phyloP scores from a whole-genome alignment of 768 basidiomycete genomes.

The Exidia glandulosa region DNA sequence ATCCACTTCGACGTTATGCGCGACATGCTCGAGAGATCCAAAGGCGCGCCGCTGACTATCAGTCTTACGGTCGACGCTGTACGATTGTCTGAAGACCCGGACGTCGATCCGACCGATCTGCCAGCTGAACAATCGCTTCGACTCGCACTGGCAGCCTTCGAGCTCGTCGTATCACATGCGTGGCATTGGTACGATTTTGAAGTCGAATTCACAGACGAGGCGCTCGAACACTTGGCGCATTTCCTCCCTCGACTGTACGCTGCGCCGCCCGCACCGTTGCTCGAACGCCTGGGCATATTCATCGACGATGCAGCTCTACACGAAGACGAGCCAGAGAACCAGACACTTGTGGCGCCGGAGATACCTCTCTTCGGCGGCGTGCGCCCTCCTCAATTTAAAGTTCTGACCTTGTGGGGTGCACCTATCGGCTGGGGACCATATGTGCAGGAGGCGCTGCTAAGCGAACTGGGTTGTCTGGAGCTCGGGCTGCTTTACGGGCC shows the following conservation, averaged over 20 bases:
- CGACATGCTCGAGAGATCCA: constrained; percentile 42
- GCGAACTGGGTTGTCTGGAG: neutral
- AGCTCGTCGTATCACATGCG: neutral
- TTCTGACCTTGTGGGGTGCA: neutral
- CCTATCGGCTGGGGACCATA: neutral
- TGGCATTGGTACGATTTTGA: neutral
- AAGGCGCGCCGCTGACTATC: constrained; percentile 43
- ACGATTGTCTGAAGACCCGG: constrained; percentile 14
- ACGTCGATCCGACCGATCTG: constrained; percentile 18
- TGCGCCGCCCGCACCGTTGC: constrained; percentile 8
- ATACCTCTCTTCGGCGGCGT: neutral
- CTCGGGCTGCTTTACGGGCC: neutral
- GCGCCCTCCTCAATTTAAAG: neutral
- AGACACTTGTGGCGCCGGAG: neutral
- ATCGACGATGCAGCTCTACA: neutral
- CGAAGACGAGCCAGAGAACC: neutral
- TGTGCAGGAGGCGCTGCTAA: neutral
- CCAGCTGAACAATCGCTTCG: constrained; percentile 13
- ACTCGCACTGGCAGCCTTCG: constrained; percentile 1
- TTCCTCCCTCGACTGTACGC: constrained; percentile 7
- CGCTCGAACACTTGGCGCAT: neutral
- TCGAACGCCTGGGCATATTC: neutral
- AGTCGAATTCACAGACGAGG: constrained; percentile 4
- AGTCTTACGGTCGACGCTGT: constrained; percentile 30
- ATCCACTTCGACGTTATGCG: constrained; percentile 33